Evolutionary conservation across 768 basidiomycete species (phyloP), one percentile per base, ranked within the genome.

Genomic region (Coprinopsis cinerea): DNA sequence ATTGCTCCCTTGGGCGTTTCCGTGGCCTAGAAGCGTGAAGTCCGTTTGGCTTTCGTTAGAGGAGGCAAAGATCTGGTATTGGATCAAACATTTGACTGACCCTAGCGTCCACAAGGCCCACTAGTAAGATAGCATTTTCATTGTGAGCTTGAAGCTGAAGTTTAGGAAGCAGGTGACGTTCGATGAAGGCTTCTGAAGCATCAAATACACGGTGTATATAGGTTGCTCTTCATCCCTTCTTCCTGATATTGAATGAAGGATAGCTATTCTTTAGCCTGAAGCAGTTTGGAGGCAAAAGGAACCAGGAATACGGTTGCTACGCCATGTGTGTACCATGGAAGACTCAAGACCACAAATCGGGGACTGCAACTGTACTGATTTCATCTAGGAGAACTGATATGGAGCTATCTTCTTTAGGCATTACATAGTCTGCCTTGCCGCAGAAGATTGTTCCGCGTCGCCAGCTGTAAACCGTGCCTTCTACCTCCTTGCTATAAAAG

Each of bases 371-470:
- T 5, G 18, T 4, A 20, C 13, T 45, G 44, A 45, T 45, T 45
- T 45, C 44, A 45, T 45, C 32, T 15, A 43, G 25, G 13, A 25
- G 27, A 27, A 32, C 11, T 45, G 44, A 32, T 32, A 45, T 32
- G 44, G 27, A 45, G 7, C 18, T 10, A 32, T 45, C 44, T 45
- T 30, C 15, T 45, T 45, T 45, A 17, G 44, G 44, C 25, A 45
- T 23, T 32, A 28, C 4, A 6, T 27, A 45, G 42, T 11, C 10
- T 23, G 27, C 44, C 27, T 32, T 45, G 25, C 41, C 41, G 41
- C 44, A 45, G 28, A 45, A 9, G 27, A 9, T 17, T 45, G 44
- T 45, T 32, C 44, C 44, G 22, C 41, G 41, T 43, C 41, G 4
- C 22, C 9, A 24, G 41, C 9, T 22, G 5, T n/a, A 45, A 27